Evolutionary conservation across 2,329 filamentous ascomycete genomes (phyloP), one percentile per base, ranked within the genome.

Genomic region (Neophaeococcomyces aloes): DNA sequence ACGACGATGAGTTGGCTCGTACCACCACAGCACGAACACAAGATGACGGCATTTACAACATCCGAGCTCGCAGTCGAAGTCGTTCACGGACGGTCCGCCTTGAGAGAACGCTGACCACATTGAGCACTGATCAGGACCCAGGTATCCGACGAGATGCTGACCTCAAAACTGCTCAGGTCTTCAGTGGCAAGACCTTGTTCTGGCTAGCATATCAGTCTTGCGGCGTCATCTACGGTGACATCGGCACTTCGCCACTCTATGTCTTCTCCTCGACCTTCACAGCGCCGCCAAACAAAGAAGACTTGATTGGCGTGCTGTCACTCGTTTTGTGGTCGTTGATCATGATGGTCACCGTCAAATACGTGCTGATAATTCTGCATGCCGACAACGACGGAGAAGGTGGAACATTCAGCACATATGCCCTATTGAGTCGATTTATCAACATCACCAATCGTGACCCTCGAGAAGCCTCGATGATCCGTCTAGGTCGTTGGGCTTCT

Each of bases 221-320:
- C 25, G 74, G 74, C 27, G 72, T 75, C 45, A 76, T 76, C 41
- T 76, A 76, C 48, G 73, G 73, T n/a, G 73, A 77, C 46, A 76
- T 77, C 48, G 73, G 72, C 15, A 77, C 73, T 4, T 71, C 66
- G 33, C 73, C 74, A 2, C 65, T 77, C 3, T 77, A 77, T 53
- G 74, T 76, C 18, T 76, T 64, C 51, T 76, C 72, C 4, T 69
- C 66, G 0, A 74, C 70, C 1, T 77, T 77, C 50, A 61, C 59
- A 18, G 57, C 60, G 3, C 58, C 62, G 1, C 70, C 70, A 0
- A 58, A 55, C 18, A 57, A 64, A 18, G 57, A 66, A 6, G 70
- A 77, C 48, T 57, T 76, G 1, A 57, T 76, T 15, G 74, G 74
- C 4, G 71, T 67, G 0, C 57, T 75, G 1, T 76, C 73, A 1